phyloP scores from a whole-genome alignment of 345 rosid species.

The Capsella bursapastoris region DNA sequence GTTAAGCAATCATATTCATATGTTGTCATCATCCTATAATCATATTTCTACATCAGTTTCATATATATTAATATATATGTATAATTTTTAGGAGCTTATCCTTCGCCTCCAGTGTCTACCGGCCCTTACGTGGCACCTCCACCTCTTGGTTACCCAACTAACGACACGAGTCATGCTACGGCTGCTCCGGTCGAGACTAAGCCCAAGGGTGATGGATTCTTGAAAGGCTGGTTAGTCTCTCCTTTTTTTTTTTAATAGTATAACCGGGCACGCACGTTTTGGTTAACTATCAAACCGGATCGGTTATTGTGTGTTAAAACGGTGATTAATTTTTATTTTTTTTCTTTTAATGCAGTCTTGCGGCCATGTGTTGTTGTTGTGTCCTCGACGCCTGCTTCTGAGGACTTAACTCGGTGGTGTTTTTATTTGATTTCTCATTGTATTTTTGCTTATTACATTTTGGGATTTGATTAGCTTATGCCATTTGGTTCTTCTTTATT shows the following conservation, averaged over 20 bases:
- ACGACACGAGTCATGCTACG: slow-evolving; percentile 33
- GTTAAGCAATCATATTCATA: neutral
- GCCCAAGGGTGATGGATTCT: slow-evolving; percentile 45
- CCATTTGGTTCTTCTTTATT: slow-evolving; percentile 2
- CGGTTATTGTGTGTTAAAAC: neutral
- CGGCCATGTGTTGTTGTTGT: slow-evolving; percentile 44
- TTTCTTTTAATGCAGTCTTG: slow-evolving; percentile 33
- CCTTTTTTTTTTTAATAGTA: neutral
- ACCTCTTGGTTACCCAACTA: slow-evolving; percentile 40
- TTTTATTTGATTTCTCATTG: neutral
- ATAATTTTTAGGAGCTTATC: slow-evolving; percentile 35
- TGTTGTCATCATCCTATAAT: neutral
- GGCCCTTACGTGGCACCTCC: slow-evolving; percentile 41
- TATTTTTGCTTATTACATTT: neutral
- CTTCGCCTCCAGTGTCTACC: slow-evolving; percentile 35
- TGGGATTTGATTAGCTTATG: slow-evolving; percentile 19
- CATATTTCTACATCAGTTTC: neutral
- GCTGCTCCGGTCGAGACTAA: slow-evolving; percentile 40
- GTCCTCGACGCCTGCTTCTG: slow-evolving; percentile 43
- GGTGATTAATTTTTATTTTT: neutral
- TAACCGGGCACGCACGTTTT: neutral
- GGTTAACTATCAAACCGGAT: slow-evolving; percentile 6
- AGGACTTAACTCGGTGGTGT: neutral
- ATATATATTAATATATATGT: neutral
- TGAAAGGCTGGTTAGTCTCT: slow-evolving; percentile 42